A percentile compares a stretch with the other conserved stretches of the same genome.
Evolutionary conservation across 2,329 filamentous ascomycete species (phyloP).

Genomic region (Fusarium dimerum): DNA sequence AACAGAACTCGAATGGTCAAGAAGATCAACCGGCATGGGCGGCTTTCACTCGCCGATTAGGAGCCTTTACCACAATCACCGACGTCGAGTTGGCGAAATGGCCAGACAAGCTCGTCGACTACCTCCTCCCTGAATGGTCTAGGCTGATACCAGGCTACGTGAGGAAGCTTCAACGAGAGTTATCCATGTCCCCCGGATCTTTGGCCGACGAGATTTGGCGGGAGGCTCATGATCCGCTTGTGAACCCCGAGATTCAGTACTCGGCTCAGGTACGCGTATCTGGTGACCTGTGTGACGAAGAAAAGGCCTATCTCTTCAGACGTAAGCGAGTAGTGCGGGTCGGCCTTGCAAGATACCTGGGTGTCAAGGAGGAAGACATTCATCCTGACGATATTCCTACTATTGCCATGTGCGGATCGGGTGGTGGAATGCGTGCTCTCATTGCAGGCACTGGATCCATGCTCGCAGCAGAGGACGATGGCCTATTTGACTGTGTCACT

Average conservation of each 20-base stretch:
- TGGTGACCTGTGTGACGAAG: constrained; percentile 77
- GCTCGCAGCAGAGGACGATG: constrained; percentile 79
- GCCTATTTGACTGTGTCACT: constrained; percentile 89
- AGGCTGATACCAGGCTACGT: constrained; percentile 74
- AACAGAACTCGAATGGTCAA: constrained; percentile 16
- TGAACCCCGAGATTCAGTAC: constrained; percentile 85
- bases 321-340: constrained; percentile 68
- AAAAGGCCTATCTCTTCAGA: constrained; percentile 71
- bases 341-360: constrained; percentile 81
- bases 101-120: constrained; percentile 63
- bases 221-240: constrained; percentile 79
- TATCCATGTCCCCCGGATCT: constrained; percentile 85
- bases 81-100: constrained; percentile 57
- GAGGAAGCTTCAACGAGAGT: constrained; percentile 80
- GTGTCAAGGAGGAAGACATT: constrained; percentile 75
- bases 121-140: constrained; percentile 82
- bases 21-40: constrained; percentile 47
- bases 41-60: constrained; percentile 48
- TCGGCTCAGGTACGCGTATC: constrained; percentile 83
- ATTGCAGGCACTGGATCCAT: constrained; percentile 90
- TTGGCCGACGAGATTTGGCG: constrained; percentile 91
- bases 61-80: constrained; percentile 54
- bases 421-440: constrained; percentile 84
- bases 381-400: constrained; percentile 89
- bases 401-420: constrained; percentile 93